Evolutionary conservation across 106 monocot species (phyloP), one percentile per base, ranked within the genome.

Genomic region (Dendrobium officinale): DNA sequence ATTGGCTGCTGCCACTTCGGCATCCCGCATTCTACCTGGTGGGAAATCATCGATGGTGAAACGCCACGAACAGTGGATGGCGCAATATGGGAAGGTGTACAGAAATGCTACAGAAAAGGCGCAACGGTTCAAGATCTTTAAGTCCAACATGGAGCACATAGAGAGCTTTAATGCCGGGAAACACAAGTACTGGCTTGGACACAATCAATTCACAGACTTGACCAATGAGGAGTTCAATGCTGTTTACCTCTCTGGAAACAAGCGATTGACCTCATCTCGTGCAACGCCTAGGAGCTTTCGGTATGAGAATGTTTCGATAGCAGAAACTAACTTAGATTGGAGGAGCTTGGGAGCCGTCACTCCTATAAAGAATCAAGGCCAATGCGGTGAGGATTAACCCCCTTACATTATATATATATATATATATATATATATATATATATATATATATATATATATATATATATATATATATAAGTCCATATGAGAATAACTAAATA

Each of bases 121-220:
- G 44, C 70, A 24, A 48, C 49, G 92, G 77, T 92, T 86, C 79
- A 87, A 89, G 85, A 75, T 89, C 22, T 95, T 92, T 83, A 90
- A 80, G 84, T 87, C 88, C 44, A 80, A 45, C 45, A 45, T 45
- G 37, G 37, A 37, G 37, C 37, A 37, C 86, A 81, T 95, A 72
- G 92, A 95, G 76, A 84, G 84, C 85, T 88, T 88, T 84, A 95
- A 95, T 83, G 86, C 86, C 49, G 83, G 88, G 91, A 9, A 86
- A 83, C 81, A 3, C 37, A 77, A 88, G 4, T 95, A 85, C 85
- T 59, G 72, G n/a, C 79, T 95, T 13, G 95, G 92, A 9, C 77
- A 90, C 22, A 95, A 88, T 81, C 84, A 85, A 4, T 95, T 95
- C 83, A 92, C 95, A n/a, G 94, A 95, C 54, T 80, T 95, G 40